These are phyloP conservation scores for Neoascochyta sp. DNA, from an alignment of 2,329 filamentous ascomycete species.

Conservation along the genomic window DNA sequence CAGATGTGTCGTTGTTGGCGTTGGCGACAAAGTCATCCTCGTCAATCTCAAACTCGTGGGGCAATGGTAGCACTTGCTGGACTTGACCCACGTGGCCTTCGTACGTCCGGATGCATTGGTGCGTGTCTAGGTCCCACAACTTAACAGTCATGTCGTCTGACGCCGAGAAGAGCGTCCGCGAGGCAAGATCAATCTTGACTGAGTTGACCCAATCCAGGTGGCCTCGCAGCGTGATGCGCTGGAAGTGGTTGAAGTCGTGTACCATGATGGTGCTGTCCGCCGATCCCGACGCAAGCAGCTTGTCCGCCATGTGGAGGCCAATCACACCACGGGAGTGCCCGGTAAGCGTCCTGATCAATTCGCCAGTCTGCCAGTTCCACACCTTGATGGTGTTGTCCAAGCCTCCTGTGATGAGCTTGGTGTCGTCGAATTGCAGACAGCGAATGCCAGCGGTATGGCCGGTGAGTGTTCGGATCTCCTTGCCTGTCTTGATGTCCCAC, in stretches of 20 bases:
- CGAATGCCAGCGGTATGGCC: slow-evolving; percentile 83
- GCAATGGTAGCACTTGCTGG: slow-evolving; percentile 82
- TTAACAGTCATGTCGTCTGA: slow-evolving; percentile 91
- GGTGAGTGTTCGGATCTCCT: slow-evolving; percentile 76
- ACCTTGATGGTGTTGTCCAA: slow-evolving; percentile 84
- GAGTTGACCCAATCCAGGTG: slow-evolving; percentile 96
- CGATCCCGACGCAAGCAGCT: slow-evolving; percentile 81
- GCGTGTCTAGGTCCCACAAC: slow-evolving; percentile 88
- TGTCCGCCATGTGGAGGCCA: slow-evolving; percentile 79
- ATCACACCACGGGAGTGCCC: slow-evolving; percentile 82
- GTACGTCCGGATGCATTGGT: slow-evolving; percentile 70
- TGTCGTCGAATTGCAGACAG: slow-evolving; percentile 88
- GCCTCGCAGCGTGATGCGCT: slow-evolving; percentile 73
- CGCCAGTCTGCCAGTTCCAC: slow-evolving; percentile 95
- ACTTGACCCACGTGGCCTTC: slow-evolving; percentile 92
- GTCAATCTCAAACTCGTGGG: slow-evolving; percentile 84
- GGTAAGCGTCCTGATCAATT: slow-evolving; percentile 75
- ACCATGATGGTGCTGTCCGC: slow-evolving; percentile 87
- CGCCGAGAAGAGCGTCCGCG: slow-evolving; percentile 83
- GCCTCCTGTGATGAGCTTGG: slow-evolving; percentile 84
- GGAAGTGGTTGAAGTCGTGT: slow-evolving; percentile 84
- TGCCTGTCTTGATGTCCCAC: slow-evolving; percentile 86
- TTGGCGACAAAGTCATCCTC: slow-evolving; percentile 58
- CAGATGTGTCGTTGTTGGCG: slow-evolving; percentile 51
- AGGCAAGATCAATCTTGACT: slow-evolving; percentile 79